Conservation (phyloP, 345 rosid genomes). For the Hevea brasiliensis region DNA sequence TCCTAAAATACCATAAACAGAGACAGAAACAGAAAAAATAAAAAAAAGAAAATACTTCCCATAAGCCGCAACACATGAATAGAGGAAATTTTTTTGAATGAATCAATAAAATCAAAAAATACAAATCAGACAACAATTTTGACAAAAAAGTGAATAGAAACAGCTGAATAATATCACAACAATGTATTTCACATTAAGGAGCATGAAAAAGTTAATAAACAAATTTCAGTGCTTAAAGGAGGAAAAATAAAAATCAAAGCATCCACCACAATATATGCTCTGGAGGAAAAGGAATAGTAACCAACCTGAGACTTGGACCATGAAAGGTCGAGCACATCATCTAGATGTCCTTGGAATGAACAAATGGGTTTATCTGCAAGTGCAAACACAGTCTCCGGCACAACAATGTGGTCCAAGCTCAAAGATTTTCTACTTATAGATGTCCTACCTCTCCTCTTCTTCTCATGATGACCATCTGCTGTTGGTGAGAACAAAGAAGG, state of each 20-base stretch:
- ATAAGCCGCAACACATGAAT: background rate
- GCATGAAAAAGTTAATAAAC: background rate
- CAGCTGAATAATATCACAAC: background rate
- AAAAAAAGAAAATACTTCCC: background rate
- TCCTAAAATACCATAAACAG: background rate
- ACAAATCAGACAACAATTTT: background rate
- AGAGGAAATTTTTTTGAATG: background rate
- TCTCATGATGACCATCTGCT: constrained; percentile 46
- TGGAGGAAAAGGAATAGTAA: constrained; percentile 4
- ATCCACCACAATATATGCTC: background rate
- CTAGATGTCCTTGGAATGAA: constrained; percentile 78
- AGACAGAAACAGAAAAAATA: background rate
- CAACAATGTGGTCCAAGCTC: constrained; percentile 63
- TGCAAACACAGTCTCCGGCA: constrained; percentile 82
- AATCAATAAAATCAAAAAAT: background rate
- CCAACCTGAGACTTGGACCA: constrained; percentile 98
- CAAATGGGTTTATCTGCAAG: constrained; percentile 85
- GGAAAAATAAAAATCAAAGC: background rate
- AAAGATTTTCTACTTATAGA: constrained; percentile 75
- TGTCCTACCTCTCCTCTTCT: constrained; percentile 75
- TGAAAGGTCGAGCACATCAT: constrained; percentile 93
- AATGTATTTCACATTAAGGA: background rate
- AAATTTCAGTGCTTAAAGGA: background rate
- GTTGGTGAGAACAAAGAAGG: constrained; percentile 57
- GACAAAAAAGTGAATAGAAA: background rate